Base-by-base conservation (phyloP, 2,329 filamentous ascomycete genomes). In the Fusarium setosum region DNA sequence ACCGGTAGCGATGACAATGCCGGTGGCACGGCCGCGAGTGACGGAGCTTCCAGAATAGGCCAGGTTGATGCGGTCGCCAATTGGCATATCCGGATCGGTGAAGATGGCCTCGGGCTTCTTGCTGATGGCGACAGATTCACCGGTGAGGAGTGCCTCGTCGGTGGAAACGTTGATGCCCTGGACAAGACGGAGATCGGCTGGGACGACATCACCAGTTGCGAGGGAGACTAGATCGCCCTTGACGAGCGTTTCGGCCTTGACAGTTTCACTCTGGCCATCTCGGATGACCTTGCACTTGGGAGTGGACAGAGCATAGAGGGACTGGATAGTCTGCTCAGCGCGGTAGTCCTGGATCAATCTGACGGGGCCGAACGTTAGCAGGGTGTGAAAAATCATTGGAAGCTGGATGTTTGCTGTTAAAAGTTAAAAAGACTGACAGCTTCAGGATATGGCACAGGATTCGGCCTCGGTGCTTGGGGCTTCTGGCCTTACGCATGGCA, bases 131-230 rank as follows among this genome's bases (percentile, higher is more conserved):
- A 91, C 77, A 32, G 90, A 91, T 79, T 93, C 91, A 63, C 91
- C 91, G 13, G 91, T 93, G 35, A 93, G 84, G 59, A 92, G 83
- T 12, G 90, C 89, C 76, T 93, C 90, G 62, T 96, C 92, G 65
- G 90, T 91, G 48, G 90, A 90, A 59, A 93, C 80, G 75, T 94
- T 94, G 78, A 93, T 87, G 56, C 85, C 86, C 64, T 90, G 84
- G 62, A 90, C 76, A 18, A 89, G 79, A 63, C 89, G 85, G 48
- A 92, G 79, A 76, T 93, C 90, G 31, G 90, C 90, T 5, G 90
- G 89, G 32, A 92, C 83, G 45, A 91, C 88, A 74, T 92, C 90
- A 65, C 90, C 90, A 38, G 87, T 88, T 65, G 81, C 84, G 65
- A 89, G 83, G 51, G 81, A 77, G 59, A 89, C 87, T 48, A 93